These are phyloP conservation scores for Phaeophleospora eucalypticola DNA, from an alignment of 2,329 filamentous ascomycete genomes.

Conservation along the genomic window DNA sequence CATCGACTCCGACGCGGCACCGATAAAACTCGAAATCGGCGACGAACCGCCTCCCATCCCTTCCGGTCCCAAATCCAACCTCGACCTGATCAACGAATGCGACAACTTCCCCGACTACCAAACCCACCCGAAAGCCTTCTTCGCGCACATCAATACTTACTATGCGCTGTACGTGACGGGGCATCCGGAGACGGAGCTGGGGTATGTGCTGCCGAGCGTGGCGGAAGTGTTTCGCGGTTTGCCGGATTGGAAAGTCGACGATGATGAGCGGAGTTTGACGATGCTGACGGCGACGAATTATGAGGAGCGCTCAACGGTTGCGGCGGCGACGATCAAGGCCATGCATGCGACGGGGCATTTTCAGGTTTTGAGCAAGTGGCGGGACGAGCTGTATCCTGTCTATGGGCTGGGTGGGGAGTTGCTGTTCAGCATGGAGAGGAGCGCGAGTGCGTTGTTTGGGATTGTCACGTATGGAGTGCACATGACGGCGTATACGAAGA, in stretches of 20 bases:
- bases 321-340: conserved; percentile 57
- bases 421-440: conserved; percentile 73
- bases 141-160: conserved; percentile 44
- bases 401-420: conserved; percentile 59
- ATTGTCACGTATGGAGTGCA: conserved; percentile 73
- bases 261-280: conserved; percentile 57
- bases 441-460: conserved; percentile 69
- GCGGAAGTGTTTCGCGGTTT: conserved; percentile 54
- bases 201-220: conserved; percentile 59
- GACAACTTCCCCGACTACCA: conserved; percentile 72
- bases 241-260: conserved; percentile 59
- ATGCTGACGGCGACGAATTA: conserved; percentile 55
- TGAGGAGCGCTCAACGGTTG: conserved; percentile 56
- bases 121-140: conserved; percentile 54
- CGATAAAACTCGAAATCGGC: conserved; percentile 20
- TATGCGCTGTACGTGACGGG: conserved; percentile 64
- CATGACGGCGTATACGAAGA: conserved; percentile 63
- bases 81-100: conserved; percentile 55
- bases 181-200: conserved; percentile 58
- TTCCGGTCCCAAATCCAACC: conserved; percentile 41
- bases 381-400: conserved; percentile 74
- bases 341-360: conserved; percentile 72
- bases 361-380: conserved; percentile 71
- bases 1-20: conserved; percentile 18
- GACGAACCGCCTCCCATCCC: conserved; percentile 29